Base-by-base conservation (phyloP, 768 basidiomycete species). In the Amyloporia xantha region DNA sequence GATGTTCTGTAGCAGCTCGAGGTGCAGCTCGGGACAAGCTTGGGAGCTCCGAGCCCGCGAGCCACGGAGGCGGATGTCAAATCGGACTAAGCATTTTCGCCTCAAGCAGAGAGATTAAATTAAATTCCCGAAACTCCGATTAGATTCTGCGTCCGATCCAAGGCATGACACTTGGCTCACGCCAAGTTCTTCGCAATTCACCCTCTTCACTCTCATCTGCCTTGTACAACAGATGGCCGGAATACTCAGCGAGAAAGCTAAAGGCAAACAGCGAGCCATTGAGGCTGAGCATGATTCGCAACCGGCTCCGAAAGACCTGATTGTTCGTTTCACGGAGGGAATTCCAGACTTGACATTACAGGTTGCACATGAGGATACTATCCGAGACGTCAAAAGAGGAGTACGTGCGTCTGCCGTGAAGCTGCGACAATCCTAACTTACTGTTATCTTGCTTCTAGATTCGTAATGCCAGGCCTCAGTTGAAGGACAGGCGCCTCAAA, bases 301-400 rank as follows among this genome's bases (percentile, higher is more conserved):
- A 19, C 51, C 21, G 9, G 47, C 60, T 40, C 61, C 68, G 20
- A 76, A 81, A 56, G 73, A 76, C 42, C 68, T 93, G 19, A 82
- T 84, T 41, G 78, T 98, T 38, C 81, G 94, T 11, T 97, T 98
- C 68, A 89, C 91, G 1, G 92, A 95, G 55, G 91, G 91, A 9
- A 66, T 79, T 6, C 76, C 79, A 4, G 89, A 91, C 63, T 70
- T 95, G 9, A 74, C 77, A 3, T 58, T 96, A 25, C 69, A 72
- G 50, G 76, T 95, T 5, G 69, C 71, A 43, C 73, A 75, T 51
- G 67, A 73, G 13, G 90, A 95, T 57, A 70, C 78, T 6, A 85
- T 93, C 12, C 76, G 77, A 24, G 84, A 90, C 57, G 72, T 95
- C 36, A 95, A 94, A 67, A 68, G 71, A 50, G 77, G 79, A 67